Evolutionary conservation across 331 rosid species (phyloP).

Genomic region (Quercus tomentella): DNA sequence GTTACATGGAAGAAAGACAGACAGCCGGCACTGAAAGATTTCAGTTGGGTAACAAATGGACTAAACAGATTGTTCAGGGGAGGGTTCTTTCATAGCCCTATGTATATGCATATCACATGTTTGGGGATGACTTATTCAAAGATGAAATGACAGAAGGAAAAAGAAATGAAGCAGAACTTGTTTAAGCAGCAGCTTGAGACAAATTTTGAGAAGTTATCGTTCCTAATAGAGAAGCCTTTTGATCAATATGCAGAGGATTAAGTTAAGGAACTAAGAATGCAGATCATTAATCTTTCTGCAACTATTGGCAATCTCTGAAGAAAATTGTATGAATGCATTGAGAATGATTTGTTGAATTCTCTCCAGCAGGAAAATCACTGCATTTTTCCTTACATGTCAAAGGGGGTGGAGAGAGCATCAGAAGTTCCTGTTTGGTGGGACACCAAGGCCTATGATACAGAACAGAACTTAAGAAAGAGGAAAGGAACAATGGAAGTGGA

Average conservation of each 20-base stretch:
- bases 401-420: too few relatives aligned
- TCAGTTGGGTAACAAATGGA: slow-evolving; percentile 14
- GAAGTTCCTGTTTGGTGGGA: too few relatives aligned
- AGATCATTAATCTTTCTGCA: too few relatives aligned
- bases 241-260: neutral
- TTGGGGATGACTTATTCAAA: slow-evolving; percentile 14
- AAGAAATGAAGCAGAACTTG: slow-evolving; percentile 23
- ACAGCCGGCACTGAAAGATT: neutral
- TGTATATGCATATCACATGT: slow-evolving; percentile 33
- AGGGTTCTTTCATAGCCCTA: slow-evolving; percentile 21
- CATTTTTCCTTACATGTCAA: too few relatives aligned
- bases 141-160: slow-evolving; percentile 17
- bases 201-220: slow-evolving; percentile 25
- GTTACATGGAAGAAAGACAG: slow-evolving; percentile 5
- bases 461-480: too few relatives aligned
- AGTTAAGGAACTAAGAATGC: slow-evolving; percentile 4
- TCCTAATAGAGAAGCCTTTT: slow-evolving; percentile 18
- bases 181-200: slow-evolving; percentile 41
- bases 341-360: slow-evolving; percentile 21
- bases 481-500: too few relatives aligned
- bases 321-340: slow-evolving; percentile 34
- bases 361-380: too few relatives aligned
- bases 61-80: slow-evolving; percentile 25
- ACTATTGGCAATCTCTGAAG: neutral
- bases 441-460: too few relatives aligned